Evolutionary conservation across 805 yeast species (phyloP).

Genomic region (Yamadazyma kitorensis): DNA sequence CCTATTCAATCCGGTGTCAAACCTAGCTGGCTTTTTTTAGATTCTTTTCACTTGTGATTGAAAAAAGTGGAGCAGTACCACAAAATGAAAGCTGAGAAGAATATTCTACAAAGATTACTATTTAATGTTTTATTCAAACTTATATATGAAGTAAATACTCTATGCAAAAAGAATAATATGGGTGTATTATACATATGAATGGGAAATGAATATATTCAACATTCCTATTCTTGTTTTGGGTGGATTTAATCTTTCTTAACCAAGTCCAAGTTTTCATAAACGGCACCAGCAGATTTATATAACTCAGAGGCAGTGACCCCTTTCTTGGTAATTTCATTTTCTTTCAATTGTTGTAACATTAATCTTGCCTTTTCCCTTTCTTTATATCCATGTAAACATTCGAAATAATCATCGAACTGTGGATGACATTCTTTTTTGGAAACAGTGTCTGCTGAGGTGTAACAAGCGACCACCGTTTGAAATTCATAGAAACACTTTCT

Average conservation of each 20-base stretch:
- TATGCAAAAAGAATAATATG: not conserved
- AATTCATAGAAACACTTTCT: constrained; percentile 48
- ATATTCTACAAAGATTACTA: not conserved
- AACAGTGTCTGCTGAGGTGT: constrained; percentile 43
- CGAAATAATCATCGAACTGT: constrained; percentile 43
- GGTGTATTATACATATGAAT: not conserved
- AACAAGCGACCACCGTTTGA: constrained; percentile 43
- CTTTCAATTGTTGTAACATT: constrained; percentile 45
- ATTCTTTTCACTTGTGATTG: no score
- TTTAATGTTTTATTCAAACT: no score
- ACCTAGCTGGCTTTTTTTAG: no score
- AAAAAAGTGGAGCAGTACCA: not conserved
- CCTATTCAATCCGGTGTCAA: no score
- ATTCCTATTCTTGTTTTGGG: not conserved
- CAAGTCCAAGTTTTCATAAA: constrained; percentile 44
- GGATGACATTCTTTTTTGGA: constrained; percentile 42
- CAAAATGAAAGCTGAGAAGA: not conserved
- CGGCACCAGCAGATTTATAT: constrained; percentile 39
- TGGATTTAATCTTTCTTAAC: constrained; percentile 16
- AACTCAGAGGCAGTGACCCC: constrained; percentile 44
- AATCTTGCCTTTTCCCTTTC: constrained; percentile 45
- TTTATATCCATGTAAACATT: constrained; percentile 46
- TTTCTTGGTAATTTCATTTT: constrained; percentile 37
- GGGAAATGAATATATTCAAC: not conserved
- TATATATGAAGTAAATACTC: not conserved